Evolutionary conservation across 2,329 filamentous ascomycete species (phyloP).

Genomic region (Bertia moriformis): DNA sequence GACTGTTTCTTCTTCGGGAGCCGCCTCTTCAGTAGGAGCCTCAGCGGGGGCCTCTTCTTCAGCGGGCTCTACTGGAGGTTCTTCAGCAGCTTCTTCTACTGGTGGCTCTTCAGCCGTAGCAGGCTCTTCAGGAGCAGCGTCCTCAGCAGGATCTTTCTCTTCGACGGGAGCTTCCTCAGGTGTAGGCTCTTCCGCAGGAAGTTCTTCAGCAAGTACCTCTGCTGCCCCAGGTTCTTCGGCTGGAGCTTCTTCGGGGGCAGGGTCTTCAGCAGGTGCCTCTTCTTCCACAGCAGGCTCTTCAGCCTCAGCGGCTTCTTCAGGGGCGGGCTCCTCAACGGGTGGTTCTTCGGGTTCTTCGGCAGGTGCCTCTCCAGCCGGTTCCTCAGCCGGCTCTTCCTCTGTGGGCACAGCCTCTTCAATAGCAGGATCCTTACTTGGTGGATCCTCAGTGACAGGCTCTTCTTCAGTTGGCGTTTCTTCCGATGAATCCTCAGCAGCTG

Average conservation of each 20-base stretch:
- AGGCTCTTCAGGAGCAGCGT: slow-evolving; percentile 3
- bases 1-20: not conserved
- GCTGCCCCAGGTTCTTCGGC: slow-evolving; percentile 3
- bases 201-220: not conserved
- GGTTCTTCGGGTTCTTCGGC: too few species aligned
- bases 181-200: not conserved
- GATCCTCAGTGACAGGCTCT: not conserved
- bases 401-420: not conserved
- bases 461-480: not conserved
- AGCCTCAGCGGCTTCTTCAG: not conserved
- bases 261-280: slow-evolving; percentile 3
- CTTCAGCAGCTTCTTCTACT: slow-evolving; percentile 6
- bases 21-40: slow-evolving; percentile 5
- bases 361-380: not conserved
- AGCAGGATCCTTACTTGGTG: not conserved
- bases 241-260: slow-evolving; percentile 5
- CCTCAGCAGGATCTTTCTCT: slow-evolving; percentile 6
- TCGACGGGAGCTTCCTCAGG: slow-evolving; percentile 4
- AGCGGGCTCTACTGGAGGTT: slow-evolving; percentile 6
- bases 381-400: not conserved
- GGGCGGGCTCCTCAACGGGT: not conserved
- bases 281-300: not conserved
- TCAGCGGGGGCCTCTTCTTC: too few species aligned
- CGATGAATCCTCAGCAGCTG: not conserved
- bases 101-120: slow-evolving; percentile 1